These are phyloP conservation scores for Cyclotella cryptica DNA, from an alignment of 108 stramenopile species.

Conservation along the genomic window DNA sequence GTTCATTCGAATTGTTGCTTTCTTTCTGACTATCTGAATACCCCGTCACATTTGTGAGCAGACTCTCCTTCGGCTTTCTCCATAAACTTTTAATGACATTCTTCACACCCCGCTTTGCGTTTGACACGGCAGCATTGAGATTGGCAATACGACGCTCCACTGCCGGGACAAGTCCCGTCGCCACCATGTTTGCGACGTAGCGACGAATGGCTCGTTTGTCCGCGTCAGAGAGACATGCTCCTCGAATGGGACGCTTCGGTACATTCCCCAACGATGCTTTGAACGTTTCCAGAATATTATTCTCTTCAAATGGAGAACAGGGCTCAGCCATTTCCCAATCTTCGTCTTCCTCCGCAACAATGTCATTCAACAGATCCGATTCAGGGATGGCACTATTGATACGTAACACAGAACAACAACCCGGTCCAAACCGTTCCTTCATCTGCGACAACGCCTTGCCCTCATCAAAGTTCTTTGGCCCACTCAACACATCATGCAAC, in stretches of 20 bases:
- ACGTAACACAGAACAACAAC: conserved; percentile 64
- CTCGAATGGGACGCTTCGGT: conserved; percentile 28
- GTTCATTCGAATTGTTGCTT: conserved; percentile 16
- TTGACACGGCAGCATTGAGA: conserved; percentile 80
- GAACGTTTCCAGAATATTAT: conserved; percentile 20
- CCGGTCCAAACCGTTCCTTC: conserved; percentile 69
- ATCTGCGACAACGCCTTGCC: conserved; percentile 41
- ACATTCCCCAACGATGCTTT: conserved; percentile 8
- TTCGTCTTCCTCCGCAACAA: conserved; percentile 52
- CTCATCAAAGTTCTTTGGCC: conserved; percentile 66
- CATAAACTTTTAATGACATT: conserved; percentile 88
- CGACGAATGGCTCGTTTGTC: conserved; percentile 76
- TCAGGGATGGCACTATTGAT: conserved; percentile 64
- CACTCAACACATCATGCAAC: conserved; percentile 76
- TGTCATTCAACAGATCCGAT: conserved; percentile 43
- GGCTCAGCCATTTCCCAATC: conserved; percentile 61
- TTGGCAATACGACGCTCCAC: conserved; percentile 83
- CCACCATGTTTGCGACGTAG: conserved; percentile 68
- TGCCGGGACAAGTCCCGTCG: conserved; percentile 65
- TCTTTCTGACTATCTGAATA: conserved; percentile 31
- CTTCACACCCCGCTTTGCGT: conserved; percentile 86
- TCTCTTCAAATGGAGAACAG: conserved; percentile 27
- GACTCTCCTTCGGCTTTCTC: conserved; percentile 77
- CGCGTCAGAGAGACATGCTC: conserved; percentile 55
- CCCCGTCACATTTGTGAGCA: conserved; percentile 22